Conservation (phyloP, 2,329 filamentous ascomycete species). For the Cadophora sp. region DNA sequence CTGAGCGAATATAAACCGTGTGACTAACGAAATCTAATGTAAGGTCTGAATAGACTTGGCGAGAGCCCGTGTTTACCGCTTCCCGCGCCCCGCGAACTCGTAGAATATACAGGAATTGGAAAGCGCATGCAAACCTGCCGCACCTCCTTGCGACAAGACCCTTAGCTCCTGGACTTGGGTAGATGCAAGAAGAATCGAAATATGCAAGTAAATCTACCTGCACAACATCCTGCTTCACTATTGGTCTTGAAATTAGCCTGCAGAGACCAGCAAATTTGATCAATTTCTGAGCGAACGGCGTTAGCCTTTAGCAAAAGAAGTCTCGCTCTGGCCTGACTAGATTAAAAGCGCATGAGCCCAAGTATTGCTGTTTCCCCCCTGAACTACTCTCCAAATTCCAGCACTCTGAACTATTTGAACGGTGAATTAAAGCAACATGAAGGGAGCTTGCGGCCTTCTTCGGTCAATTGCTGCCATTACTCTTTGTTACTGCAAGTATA, state of each 20-base stretch:
- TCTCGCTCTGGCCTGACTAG: neutral
- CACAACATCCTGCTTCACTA: slow-evolving; percentile 2
- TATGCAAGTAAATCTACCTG: slow-evolving; percentile 4
- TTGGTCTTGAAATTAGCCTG: neutral
- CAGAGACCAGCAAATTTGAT: slow-evolving; percentile 1
- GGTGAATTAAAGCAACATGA: slow-evolving; percentile 1
- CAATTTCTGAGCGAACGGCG: neutral
- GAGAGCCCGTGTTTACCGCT: neutral
- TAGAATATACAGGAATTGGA: neutral
- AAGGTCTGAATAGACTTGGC: slow-evolving; percentile 1
- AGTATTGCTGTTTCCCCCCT: neutral
- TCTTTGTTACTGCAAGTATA: neutral
- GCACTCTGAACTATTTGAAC: neutral
- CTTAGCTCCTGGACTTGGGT: neutral
- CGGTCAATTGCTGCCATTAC: neutral
- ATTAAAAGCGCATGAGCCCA: neutral
- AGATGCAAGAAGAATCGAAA: neutral
- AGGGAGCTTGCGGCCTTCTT: neutral
- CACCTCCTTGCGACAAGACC: neutral
- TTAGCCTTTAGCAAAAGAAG: neutral
- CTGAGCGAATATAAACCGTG: neutral
- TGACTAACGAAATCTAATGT: neutral
- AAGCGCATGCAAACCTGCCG: neutral
- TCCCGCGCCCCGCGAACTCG: neutral
- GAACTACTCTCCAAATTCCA: neutral